Conservation (phyloP, 208 protist species). For the Jaenimonas drosophilae region DNA sequence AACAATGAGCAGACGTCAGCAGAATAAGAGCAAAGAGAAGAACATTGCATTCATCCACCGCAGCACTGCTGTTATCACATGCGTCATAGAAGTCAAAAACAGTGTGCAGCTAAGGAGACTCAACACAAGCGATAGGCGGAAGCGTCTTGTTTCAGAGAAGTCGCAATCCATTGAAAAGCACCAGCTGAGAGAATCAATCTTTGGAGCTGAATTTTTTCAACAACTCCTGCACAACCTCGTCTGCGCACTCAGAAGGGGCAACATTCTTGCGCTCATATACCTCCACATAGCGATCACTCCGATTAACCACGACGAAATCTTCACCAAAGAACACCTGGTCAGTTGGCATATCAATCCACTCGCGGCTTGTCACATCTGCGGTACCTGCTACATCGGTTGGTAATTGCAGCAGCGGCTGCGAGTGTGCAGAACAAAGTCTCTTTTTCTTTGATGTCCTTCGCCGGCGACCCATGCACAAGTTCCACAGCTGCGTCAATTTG, state of each 20-base stretch:
- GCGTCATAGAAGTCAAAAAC: not conserved
- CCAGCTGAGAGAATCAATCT: not conserved
- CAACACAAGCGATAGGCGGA: not conserved
- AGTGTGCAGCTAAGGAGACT: not conserved
- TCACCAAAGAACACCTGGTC: slow-evolving; percentile 38
- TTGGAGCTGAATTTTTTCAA: not conserved
- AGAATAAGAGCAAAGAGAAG: slow-evolving; percentile 11
- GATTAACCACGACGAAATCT: slow-evolving; percentile 46
- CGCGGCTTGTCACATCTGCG: not conserved
- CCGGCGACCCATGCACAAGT: not conserved
- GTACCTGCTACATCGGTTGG: slow-evolving; percentile 1
- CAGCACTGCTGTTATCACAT: not conserved
- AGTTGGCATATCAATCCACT: not conserved
- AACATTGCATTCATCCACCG: slow-evolving; percentile 2
- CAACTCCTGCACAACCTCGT: not conserved
- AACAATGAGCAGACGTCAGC: slow-evolving; percentile 1
- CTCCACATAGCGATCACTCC: slow-evolving; percentile 43
- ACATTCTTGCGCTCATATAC: slow-evolving; percentile 47
- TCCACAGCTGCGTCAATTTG: not conserved
- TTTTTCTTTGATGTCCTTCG: not conserved
- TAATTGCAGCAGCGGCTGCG: not conserved
- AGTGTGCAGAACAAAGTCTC: not conserved
- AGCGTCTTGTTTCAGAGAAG: not conserved
- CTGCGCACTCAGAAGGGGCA: not conserved
- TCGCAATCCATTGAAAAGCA: not conserved